Base-by-base conservation (phyloP, 192 early-diverging fungal genomes). In the Backusella westeae region DNA sequence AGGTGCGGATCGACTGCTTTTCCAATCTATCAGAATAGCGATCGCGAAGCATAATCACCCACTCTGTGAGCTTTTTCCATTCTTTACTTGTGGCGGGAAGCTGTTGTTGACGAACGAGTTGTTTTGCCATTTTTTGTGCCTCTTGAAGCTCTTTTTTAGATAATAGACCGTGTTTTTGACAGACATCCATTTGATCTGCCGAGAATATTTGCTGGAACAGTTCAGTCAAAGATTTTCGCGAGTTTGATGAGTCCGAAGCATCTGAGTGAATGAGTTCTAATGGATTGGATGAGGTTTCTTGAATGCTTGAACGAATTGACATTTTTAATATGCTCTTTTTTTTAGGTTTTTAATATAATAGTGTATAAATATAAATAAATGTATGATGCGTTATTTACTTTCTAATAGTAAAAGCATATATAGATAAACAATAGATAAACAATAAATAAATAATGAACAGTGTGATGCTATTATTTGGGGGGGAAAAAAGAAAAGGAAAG, bases 121-220 rank as follows among this genome's bases (percentile, higher is more conserved):
- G 6, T 14, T 67, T 75, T 35, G 59, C 56, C 63, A 67, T 75
- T 53, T 75, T 75, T 9, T 63, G 35, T 8, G 41, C 63, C 17
- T 75, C 36, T 42, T 68, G 59, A 9, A 44, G 39, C n/a, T 75
- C 74, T 23, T 65, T 41, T 67, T 67, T 75, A 8, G 74, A 44
- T 14, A 75, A 39, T 34, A 75, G 46, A 15, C 65, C 39, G 19
- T 44, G 12, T 34, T 26, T 32, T 44, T 67, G 74, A 42, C 59
- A 66, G 23, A 67, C 12, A 21, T 42, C 74, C 59, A 75, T 34
- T 65, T 75, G 74, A 46, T 75, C 74, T 23, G 32, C 32, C 6
- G 74, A 75, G 23, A 38, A 75, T 19, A 75, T 66, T 9, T 66
- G 63, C 9, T 67, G 74, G 44, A 75, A 75, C 17, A 65, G 46